A percentile compares a stretch with the other conserved stretches of the same genome.
Evolutionary conservation across 164 flowering plant genomes (phyloP).

Genomic region (Vitis rupestris): DNA sequence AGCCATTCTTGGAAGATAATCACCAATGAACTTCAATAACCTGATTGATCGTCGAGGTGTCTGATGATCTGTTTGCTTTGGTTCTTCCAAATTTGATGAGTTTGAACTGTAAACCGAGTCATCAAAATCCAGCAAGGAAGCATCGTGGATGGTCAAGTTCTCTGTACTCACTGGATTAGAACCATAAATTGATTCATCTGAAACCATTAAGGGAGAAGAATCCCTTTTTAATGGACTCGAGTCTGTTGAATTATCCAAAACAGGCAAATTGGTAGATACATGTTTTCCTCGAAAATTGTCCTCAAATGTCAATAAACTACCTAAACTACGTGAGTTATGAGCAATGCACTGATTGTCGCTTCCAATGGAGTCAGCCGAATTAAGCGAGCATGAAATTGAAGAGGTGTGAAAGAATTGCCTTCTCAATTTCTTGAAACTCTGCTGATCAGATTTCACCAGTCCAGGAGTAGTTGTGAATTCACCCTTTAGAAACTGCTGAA

Average conservation of each 20-base stretch:
- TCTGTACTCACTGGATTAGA: slow-evolving; percentile 9
- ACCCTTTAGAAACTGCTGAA: slow-evolving; percentile 17
- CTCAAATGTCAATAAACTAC: slow-evolving; percentile 12
- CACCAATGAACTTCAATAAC: slow-evolving; percentile 13
- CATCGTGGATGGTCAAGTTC: slow-evolving; percentile 4
- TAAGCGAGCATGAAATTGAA: slow-evolving; percentile 22
- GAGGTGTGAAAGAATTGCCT: slow-evolving; percentile 14
- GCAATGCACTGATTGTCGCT: slow-evolving; percentile 5
- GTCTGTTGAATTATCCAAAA: slow-evolving; percentile 11
- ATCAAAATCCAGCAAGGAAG: slow-evolving; percentile 9
- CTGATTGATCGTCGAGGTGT: slow-evolving; percentile 6
- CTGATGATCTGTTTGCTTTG: slow-evolving; percentile 2
- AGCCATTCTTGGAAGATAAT: slow-evolving; percentile 16
- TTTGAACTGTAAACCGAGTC: slow-evolving; percentile 12
- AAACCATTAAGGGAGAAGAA: slow-evolving; percentile 8
- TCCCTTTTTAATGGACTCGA: neutral
- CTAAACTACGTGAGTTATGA: slow-evolving; percentile 7
- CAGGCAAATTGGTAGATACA: slow-evolving; percentile 1
- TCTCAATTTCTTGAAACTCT: slow-evolving; percentile 8
- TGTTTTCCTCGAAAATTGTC: slow-evolving; percentile 17
- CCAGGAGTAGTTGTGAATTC: slow-evolving; percentile 13
- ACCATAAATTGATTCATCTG: slow-evolving; percentile 21
- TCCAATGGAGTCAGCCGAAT: slow-evolving; percentile 9
- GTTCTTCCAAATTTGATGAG: slow-evolving; percentile 4
- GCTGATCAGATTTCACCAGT: slow-evolving; percentile 13